Evolutionary conservation across 371 early-diverging fungal genomes (phyloP).

Genomic region (Mortierella sp.): DNA sequence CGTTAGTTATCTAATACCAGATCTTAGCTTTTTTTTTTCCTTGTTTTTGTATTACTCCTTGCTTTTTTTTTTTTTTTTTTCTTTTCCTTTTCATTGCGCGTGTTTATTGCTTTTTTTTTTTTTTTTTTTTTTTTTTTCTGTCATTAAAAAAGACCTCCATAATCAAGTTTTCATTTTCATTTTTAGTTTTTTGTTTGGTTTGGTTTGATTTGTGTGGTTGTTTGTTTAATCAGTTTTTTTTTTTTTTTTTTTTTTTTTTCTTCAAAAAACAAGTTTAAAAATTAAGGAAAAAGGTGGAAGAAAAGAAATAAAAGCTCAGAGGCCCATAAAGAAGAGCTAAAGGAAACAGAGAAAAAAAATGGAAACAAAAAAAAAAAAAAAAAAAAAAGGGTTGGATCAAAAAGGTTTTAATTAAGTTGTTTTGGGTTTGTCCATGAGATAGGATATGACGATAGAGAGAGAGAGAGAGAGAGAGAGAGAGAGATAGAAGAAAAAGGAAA

Average conservation of each 20-base stretch:
- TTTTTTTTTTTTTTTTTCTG: not conserved
- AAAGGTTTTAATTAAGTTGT: not conserved
- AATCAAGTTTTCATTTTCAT: too few relatives aligned
- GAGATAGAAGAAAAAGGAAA: not conserved
- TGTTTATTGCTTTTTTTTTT: not conserved
- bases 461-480: not conserved
- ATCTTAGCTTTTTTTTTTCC: not conserved
- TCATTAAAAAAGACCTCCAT: not conserved
- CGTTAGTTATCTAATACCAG: not conserved
- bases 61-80: not conserved
- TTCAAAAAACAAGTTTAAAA: conserved; percentile 1
- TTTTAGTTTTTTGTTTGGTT: not conserved
- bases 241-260: not conserved
- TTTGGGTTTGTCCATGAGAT: not conserved
- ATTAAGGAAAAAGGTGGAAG: not conserved
- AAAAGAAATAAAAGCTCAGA: not conserved
- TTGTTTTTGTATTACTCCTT: not conserved
- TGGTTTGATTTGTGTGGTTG: not conserved
- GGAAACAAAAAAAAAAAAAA: too few relatives aligned
- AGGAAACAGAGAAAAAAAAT: too few relatives aligned
- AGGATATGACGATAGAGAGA: too few relatives aligned
- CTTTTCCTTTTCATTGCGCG: not conserved
- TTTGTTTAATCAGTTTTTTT: conserved; percentile 3
- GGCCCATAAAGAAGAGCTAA: not conserved
- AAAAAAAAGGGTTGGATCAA: too few relatives aligned